Percentiles rank a stretch among this genome's conserved stretches.
These are phyloP conservation scores for Plectosphaerella sp. DNA, from an alignment of 2,329 filamentous ascomycete genomes.

Conservation along the genomic window DNA sequence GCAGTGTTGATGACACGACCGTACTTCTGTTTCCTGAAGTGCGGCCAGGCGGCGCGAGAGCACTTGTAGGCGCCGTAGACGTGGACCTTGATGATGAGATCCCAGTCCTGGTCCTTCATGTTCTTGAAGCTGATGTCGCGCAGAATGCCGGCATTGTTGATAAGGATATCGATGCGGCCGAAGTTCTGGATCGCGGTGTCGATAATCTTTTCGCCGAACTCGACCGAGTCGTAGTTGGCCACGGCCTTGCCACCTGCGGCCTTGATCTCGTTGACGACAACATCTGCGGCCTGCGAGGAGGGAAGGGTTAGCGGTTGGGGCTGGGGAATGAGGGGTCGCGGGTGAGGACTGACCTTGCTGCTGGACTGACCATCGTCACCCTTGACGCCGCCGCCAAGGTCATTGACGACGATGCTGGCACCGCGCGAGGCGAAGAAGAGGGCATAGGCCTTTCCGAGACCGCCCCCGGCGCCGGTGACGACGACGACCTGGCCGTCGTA, in stretches of 20 bases:
- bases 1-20: constrained; percentile 95
- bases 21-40: constrained; percentile 99
- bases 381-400: constrained; percentile 88
- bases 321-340: background rate
- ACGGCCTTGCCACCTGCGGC: constrained; percentile 90
- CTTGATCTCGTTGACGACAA: constrained; percentile 79
- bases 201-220: constrained; percentile 91
- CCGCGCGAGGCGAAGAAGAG: constrained; percentile 88
- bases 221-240: constrained; percentile 94
- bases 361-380: constrained; percentile 66
- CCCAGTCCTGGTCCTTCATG: constrained; percentile 96
- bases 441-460: constrained; percentile 77
- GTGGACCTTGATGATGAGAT: constrained; percentile 89
- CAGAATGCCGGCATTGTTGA: constrained; percentile 97
- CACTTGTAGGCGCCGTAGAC: constrained; percentile 94
- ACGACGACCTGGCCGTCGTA: constrained; percentile 83
- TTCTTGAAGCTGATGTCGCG: constrained; percentile 98
- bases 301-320: constrained; percentile 14
- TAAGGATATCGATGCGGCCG: constrained; percentile 86
- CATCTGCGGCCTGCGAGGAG: constrained; percentile 65
- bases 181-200: constrained; percentile 76
- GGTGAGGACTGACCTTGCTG: constrained; percentile 60
- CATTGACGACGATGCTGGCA: constrained; percentile 94
- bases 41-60: constrained; percentile 87
- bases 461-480: constrained; percentile 76